Conservation (phyloP, 108 stramenopile genomes). For the Cyclotella baltica region DNA sequence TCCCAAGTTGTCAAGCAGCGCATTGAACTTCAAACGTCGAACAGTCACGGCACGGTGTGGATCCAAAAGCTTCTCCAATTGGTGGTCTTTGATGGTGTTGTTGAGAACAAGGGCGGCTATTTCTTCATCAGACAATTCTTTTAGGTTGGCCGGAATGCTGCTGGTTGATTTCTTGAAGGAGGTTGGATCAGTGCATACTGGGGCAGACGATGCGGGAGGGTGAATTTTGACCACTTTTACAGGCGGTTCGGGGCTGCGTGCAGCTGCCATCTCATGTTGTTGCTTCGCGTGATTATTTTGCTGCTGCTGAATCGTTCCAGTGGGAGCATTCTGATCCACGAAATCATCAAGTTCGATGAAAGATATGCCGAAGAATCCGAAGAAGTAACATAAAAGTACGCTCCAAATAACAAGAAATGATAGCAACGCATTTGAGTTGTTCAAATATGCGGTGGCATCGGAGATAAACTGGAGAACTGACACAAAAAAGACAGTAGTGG, state of each 20-base stretch:
- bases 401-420: conserved; percentile 81
- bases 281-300: not conserved
- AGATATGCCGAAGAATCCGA: conserved; percentile 96
- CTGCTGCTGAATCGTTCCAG: too few species aligned
- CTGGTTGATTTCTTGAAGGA: conserved; percentile 52
- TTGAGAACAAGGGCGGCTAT: conserved; percentile 79
- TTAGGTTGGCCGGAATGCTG: conserved; percentile 43
- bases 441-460: conserved; percentile 69
- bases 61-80: conserved; percentile 94
- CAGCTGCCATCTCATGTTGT: not conserved
- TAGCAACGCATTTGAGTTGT: conserved; percentile 65
- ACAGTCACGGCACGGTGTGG: conserved; percentile 92
- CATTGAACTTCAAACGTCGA: conserved; percentile 79
- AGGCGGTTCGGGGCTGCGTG: conserved; percentile 19
- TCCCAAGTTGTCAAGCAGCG: conserved; percentile 67
- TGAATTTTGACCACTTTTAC: conserved; percentile 64
- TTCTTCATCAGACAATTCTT: conserved; percentile 68
- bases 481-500: conserved; percentile 56
- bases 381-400: conserved; percentile 90
- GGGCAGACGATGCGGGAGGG: conserved; percentile 70
- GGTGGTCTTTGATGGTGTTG: conserved; percentile 93
- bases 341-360: conserved; percentile 80
- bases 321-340: conserved; percentile 41
- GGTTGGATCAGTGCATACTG: conserved; percentile 76
- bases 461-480: conserved; percentile 70